Evolutionary conservation across 805 yeast species (phyloP).

Genomic region (Blastobotrys parvus): DNA sequence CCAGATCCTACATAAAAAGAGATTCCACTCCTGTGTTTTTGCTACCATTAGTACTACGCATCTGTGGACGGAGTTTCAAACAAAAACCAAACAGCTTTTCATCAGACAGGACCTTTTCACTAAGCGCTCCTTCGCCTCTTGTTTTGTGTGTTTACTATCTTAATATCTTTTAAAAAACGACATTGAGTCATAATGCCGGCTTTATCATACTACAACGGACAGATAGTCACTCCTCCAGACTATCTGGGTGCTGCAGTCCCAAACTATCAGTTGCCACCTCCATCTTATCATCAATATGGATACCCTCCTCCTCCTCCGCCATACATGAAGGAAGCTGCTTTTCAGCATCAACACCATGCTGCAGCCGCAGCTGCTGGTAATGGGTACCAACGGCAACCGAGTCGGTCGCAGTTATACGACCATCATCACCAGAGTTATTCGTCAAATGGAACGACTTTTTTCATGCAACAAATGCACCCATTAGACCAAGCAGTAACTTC

Average conservation of each 20-base stretch:
- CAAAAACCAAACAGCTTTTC: background rate
- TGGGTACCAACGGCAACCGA: background rate
- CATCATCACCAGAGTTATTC: slow-evolving; percentile 8
- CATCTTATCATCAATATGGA: background rate
- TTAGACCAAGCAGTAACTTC: slow-evolving; percentile 10
- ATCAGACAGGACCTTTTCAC: background rate
- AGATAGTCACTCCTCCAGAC: slow-evolving; percentile 14
- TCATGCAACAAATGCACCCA: slow-evolving; percentile 11
- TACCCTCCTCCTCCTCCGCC: slow-evolving; percentile 1
- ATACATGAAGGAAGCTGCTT: background rate
- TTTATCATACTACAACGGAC: slow-evolving; percentile 9
- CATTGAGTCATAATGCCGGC: slow-evolving; percentile 8
- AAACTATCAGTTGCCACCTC: background rate
- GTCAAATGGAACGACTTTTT: slow-evolving; percentile 14
- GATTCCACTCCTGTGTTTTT: too few relatives aligned
- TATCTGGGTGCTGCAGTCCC: slow-evolving; percentile 6
- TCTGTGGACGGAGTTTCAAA: too few relatives aligned
- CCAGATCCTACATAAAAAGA: too few relatives aligned
- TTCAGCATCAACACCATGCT: slow-evolving; percentile 1
- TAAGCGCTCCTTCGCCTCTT: slow-evolving; percentile 7
- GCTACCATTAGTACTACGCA: too few relatives aligned
- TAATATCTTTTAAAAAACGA: background rate
- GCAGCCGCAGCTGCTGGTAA: background rate
- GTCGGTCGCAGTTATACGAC: slow-evolving; percentile 1
- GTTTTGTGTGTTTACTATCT: background rate